Conservation (phyloP, 495 filamentous ascomycete species). For the Chaetomidium leptoderma region DNA sequence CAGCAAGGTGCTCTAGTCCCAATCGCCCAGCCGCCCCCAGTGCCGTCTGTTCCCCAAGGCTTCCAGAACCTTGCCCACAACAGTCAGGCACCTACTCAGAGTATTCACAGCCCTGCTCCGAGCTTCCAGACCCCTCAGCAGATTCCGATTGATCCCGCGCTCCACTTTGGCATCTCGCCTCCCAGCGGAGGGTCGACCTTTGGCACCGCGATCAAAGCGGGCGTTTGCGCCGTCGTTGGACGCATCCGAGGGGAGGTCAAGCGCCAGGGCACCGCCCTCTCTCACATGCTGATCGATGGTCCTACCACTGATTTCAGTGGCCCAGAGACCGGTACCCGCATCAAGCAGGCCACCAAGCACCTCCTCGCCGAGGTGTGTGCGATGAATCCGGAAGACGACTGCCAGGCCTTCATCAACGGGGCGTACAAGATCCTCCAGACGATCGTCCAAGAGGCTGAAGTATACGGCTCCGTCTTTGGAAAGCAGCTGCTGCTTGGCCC, state of each 20-base stretch:
- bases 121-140: slow-evolving; percentile 4
- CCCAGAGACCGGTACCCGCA: neutral
- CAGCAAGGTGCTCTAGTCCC: neutral
- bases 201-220: slow-evolving; percentile 12
- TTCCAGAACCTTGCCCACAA: neutral
- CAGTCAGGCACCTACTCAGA: neutral
- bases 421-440: slow-evolving; percentile 8
- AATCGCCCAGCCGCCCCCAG: neutral
- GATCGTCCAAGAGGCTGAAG: slow-evolving; percentile 4
- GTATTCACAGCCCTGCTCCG: neutral
- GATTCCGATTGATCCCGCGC: slow-evolving; percentile 5
- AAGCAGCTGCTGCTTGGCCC: slow-evolving; percentile 5
- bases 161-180: slow-evolving; percentile 9
- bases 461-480: slow-evolving; percentile 4
- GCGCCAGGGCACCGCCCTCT: slow-evolving; percentile 2
- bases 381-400: neutral
- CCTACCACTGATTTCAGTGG: slow-evolving; percentile 4
- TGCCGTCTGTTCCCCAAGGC: neutral
- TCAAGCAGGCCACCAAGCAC: neutral
- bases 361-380: neutral
- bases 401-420: neutral
- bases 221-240: slow-evolving; percentile 9
- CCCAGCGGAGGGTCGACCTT: neutral
- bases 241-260: slow-evolving; percentile 4
- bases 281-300: slow-evolving; percentile 2